Base-by-base conservation (phyloP, 176 grass and related monocot species). In the Saccharum officinarum region DNA sequence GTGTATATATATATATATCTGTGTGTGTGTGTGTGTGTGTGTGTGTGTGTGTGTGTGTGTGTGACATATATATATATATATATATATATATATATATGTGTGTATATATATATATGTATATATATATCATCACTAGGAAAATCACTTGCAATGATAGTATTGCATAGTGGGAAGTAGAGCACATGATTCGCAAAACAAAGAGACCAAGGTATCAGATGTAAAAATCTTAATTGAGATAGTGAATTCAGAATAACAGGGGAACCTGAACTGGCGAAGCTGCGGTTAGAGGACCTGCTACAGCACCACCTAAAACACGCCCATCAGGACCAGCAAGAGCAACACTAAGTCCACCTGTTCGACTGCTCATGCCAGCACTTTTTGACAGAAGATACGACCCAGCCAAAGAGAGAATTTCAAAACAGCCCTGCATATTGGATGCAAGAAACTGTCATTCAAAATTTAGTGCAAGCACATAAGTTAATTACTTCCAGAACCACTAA, bases 261-360 rank as follows among this genome's bases (percentile, higher is more conserved):
- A 95, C 93, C 90, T 92, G 90, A 76, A 95, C 83, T 6, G 90
- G 83, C 20, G 90, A 91, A 86, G 88, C 88, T 54, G 83, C 90
- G 30, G 25, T 87, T 66, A 95, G 69, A 78, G 76, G 86, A 80
- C 93, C 93, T 72, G 86, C 93, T 37, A 95, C 86, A 54, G 77
- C 54, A 36, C 93, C 93, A n/a, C 83, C 88, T 77, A 95, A 77
- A 69, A 91, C 42, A 79, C 50, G 83, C 1, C 88, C 90, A 76
- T 92, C 88, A 38, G 80, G 80, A 71, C 88, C 69, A 84, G 80
- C 86, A 81, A 92, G 83, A 0, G 80, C 91, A 82, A 91, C 77
- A 76, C 73, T 77, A 25, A 95, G 73, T 79, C 80, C 86, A 42
- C 93, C 90, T 28, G 83, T 87, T 73, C 77, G 83, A 82, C 83